Evolutionary conservation across 2,329 filamentous ascomycete genomes (phyloP).

Genomic region (Blastomyces gilchristii): DNA sequence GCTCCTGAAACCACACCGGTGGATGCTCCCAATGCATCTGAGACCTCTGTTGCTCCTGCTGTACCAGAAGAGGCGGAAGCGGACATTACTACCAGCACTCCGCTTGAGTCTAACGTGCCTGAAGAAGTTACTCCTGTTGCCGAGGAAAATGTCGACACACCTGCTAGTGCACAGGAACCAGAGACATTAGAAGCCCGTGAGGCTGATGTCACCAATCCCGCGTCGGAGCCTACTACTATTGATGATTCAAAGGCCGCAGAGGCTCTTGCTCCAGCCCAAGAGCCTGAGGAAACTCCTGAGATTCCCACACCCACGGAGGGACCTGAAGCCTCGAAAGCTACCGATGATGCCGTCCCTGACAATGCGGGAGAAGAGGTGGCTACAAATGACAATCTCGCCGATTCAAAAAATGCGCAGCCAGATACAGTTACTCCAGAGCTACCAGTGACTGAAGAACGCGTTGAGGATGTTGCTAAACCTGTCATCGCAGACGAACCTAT

Average conservation of each 20-base stretch:
- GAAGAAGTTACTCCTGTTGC: neutral
- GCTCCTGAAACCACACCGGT: slow-evolving; percentile 6
- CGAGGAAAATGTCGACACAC: neutral
- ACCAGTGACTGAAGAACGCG: neutral
- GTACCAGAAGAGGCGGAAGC: neutral
- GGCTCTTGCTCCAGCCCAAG: neutral
- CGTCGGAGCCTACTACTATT: neutral
- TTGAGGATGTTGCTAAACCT: slow-evolving; percentile 8
- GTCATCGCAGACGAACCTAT: neutral
- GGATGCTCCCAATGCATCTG: neutral
- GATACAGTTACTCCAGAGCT: neutral
- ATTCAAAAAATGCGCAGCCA: neutral
- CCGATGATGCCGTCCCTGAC: neutral
- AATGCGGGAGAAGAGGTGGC: neutral
- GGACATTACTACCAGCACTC: neutral
- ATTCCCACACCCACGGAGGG: neutral
- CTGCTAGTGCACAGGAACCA: neutral
- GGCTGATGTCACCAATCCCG: neutral
- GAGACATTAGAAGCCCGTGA: neutral
- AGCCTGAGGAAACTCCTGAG: neutral
- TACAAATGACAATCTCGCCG: neutral
- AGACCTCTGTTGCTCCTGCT: neutral
- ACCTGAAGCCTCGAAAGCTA: neutral
- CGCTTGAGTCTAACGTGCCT: neutral
- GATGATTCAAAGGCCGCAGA: neutral